These are phyloP conservation scores for Afroboletus lepidellus DNA, from an alignment of 1,284 basidiomycete species.

Conservation along the genomic window DNA sequence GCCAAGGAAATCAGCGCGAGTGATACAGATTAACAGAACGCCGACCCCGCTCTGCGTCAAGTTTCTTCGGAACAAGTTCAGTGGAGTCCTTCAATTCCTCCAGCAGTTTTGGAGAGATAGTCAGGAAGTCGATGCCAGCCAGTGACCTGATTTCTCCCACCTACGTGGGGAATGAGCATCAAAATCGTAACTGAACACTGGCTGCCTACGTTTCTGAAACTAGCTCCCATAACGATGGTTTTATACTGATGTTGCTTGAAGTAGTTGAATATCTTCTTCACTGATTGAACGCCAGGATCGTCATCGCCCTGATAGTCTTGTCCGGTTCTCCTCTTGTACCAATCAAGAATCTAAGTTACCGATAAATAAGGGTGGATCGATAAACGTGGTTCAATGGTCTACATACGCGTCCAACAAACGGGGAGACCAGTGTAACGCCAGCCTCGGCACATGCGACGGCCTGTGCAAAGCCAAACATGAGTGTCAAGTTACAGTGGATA, in stretches of 20 bases:
- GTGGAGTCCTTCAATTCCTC: not conserved
- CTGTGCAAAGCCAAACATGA: constrained; percentile 97
- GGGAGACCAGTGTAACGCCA: constrained; percentile 96
- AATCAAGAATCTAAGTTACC: not conserved
- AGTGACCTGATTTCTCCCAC: not conserved
- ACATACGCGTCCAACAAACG: constrained; percentile 92
- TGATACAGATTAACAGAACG: not conserved
- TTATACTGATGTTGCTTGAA: not conserved
- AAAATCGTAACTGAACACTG: not conserved
- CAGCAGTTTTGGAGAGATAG: not conserved
- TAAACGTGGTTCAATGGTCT: not conserved
- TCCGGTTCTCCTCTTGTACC: not conserved
- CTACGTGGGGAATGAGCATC: not conserved
- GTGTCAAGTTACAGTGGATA: constrained; percentile 99
- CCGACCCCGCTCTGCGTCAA: not conserved
- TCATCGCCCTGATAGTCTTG: not conserved
- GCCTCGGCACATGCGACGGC: constrained; percentile 99
- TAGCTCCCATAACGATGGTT: not conserved
- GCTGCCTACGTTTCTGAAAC: not conserved
- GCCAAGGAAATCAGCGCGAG: not conserved
- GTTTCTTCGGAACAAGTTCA: not conserved
- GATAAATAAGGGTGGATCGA: not conserved
- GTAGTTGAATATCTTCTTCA: not conserved
- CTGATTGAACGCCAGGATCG: not conserved
- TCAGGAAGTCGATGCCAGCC: not conserved